phyloP scores from a whole-genome alignment of 176 grass and related monocot genomes.

The Guadua angustifolia region DNA sequence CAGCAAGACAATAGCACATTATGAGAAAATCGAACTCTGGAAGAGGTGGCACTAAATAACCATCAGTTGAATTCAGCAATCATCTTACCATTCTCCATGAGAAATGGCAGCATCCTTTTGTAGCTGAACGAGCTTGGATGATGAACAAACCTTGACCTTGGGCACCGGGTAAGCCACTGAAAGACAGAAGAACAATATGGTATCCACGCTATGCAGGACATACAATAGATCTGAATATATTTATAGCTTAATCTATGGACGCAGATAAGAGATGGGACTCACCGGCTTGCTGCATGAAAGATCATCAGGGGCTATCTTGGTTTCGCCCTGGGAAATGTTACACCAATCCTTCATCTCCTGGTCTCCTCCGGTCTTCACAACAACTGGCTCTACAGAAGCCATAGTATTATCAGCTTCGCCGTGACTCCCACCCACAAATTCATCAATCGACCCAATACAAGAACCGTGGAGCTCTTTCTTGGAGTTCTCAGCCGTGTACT shows the following conservation, averaged over 20 bases:
- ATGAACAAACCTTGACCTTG: conserved; percentile 61
- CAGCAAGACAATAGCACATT: conserved; percentile 36
- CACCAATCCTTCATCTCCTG: conserved; percentile 26
- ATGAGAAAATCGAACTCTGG: conserved; percentile 26
- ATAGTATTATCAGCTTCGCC: not conserved
- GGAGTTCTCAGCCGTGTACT: not conserved
- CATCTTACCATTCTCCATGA: conserved; percentile 69
- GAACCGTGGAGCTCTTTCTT: not conserved
- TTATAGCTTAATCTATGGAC: not conserved
- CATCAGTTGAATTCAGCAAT: conserved; percentile 5
- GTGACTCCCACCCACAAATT: not conserved
- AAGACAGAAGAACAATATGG: conserved; percentile 30
- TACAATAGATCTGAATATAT: not conserved
- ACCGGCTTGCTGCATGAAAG: conserved; percentile 37
- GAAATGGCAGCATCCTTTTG: conserved; percentile 86
- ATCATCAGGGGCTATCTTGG: not conserved
- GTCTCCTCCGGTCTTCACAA: not conserved
- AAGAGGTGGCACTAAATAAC: not conserved
- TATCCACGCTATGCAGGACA: not conserved
- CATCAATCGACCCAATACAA: conserved; percentile 3
- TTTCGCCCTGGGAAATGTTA: not conserved
- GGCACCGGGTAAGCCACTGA: conserved; percentile 54
- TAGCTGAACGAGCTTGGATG: conserved; percentile 76
- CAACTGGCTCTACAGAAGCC: not conserved
- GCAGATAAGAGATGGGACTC: not conserved